Evolutionary conservation across 164 flowering plant species (phyloP), one percentile per base, ranked within the genome.

Genomic region (Platanus orientalis): DNA sequence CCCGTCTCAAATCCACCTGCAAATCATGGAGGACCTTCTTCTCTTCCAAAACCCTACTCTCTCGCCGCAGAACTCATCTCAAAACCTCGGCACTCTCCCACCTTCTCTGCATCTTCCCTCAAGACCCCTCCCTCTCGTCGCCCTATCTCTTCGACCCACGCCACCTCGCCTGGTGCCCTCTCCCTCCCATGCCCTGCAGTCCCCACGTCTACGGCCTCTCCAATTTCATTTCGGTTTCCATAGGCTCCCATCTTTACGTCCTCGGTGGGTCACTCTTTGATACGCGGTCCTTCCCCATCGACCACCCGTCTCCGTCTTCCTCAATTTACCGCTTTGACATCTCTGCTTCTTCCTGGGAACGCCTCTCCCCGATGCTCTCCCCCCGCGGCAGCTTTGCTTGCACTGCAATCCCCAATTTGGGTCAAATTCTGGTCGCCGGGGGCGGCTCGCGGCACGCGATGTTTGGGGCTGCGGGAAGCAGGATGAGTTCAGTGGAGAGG

Each of bases 351-450:
- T n/a, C 67, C 2, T 93, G 98, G 98, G 76, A 72, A 0, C 40
- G 54, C 1, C 59, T 83, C n/a, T 63, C 91, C 0, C 81, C 91
- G 0, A 93, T 93, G 98, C 64, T 80, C 26, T 72, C 84, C 12
- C 83, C 93, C 0, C 76, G 98, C 0, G 98, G 96, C 9, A 86
- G 96, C 67, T 90, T 90, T 58, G 98, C 97, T 0, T 89, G 94
- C 60, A 83, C 80, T 0, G 84, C 78, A 2, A 32, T 72, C 2
- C 78, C 76, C 1, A 21, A 53, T 28, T 67, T 62, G 12, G 71
- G 69, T 13, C 65, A 68, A 62, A 88, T 93, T 34, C 29, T 88
- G 50, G 94, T 88, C 3, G 98, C 98, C 0, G 98, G 98, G 0
- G 97, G 98, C 0, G 98, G 98, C 45, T 88, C 98, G 9, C 49